Evolutionary conservation across 75 land plant species (phyloP).

Genomic region (Sequoiadendron giganteum): DNA sequence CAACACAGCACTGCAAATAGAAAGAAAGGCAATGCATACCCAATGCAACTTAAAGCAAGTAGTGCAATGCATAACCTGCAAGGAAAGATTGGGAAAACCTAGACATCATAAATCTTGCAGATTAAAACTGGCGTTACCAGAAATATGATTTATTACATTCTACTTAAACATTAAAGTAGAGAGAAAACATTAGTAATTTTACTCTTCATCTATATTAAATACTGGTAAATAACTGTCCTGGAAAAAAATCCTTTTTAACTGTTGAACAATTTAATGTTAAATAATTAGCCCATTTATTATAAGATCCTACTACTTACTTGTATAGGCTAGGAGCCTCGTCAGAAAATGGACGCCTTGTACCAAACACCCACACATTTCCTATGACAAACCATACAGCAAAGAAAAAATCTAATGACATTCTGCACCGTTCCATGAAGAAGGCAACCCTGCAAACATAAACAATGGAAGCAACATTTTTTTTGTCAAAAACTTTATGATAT

Average conservation of each 20-base stretch:
- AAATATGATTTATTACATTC: too few relatives aligned
- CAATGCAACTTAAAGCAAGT: constrained; percentile 61
- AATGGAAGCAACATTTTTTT: not conserved
- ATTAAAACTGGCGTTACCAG: not conserved
- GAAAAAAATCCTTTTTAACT: too few relatives aligned
- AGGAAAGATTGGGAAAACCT: not conserved
- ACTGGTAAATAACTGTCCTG: too few relatives aligned
- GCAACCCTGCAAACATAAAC: constrained; percentile 26
- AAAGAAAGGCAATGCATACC: constrained; percentile 75
- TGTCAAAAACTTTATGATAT: not conserved
- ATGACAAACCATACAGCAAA: constrained; percentile 85
- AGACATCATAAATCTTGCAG: not conserved
- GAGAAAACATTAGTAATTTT: too few relatives aligned
- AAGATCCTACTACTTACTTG: not conserved
- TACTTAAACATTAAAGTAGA: too few relatives aligned
- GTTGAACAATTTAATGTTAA: too few relatives aligned
- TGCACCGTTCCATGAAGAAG: constrained; percentile 45
- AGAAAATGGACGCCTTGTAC: constrained; percentile 47
- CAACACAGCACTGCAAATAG: constrained; percentile 70
- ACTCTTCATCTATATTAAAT: too few relatives aligned
- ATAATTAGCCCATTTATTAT: not conserved
- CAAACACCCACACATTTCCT: constrained; percentile 83
- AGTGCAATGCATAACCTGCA: constrained; percentile 53
- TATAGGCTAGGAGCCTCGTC: constrained; percentile 62
- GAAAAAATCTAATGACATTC: constrained; percentile 65